phyloP scores from a whole-genome alignment of 345 rosid genomes.

The rapeseed (Brassica napus) region DNA sequence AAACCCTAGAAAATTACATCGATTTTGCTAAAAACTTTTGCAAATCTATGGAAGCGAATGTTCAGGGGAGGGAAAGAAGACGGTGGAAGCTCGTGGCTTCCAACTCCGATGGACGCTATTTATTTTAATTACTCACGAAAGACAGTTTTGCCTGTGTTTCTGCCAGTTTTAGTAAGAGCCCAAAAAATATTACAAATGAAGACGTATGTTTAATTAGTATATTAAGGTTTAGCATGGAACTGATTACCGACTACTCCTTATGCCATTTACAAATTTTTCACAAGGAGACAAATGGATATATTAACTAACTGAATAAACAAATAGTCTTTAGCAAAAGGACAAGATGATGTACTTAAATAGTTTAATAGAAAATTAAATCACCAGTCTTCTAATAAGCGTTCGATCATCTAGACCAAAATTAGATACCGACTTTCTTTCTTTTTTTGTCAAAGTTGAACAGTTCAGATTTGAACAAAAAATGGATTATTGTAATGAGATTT shows the following conservation, averaged over 20 bases:
- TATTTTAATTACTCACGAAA: neutral
- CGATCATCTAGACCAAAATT: slow-evolving; percentile 23
- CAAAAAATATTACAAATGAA: neutral
- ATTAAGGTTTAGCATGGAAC: slow-evolving; percentile 22
- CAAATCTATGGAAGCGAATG: too few species aligned
- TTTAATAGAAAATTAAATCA: slow-evolving; percentile 38
- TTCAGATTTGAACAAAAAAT: neutral
- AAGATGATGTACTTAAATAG: slow-evolving; percentile 22
- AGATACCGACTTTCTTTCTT: slow-evolving; percentile 36
- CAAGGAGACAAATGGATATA: slow-evolving; percentile 25
- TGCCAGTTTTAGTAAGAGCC: neutral
- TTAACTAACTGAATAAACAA: neutral
- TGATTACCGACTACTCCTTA: slow-evolving; percentile 34
- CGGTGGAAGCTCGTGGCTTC: too few species aligned
- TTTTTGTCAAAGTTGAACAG: neutral
- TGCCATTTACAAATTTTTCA: slow-evolving; percentile 9
- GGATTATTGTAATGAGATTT: slow-evolving; percentile 19
- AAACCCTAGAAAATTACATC: too few species aligned
- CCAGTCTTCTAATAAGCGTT: slow-evolving; percentile 16
- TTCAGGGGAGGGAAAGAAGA: too few species aligned
- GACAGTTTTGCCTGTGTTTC: neutral
- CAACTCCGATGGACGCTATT: neutral
- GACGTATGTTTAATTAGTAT: neutral
- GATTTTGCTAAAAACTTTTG: too few species aligned
- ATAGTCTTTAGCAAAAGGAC: slow-evolving; percentile 6